These are phyloP conservation scores for Myxozyma mucilagina DNA, from an alignment of 805 yeast species.

Conservation along the genomic window DNA sequence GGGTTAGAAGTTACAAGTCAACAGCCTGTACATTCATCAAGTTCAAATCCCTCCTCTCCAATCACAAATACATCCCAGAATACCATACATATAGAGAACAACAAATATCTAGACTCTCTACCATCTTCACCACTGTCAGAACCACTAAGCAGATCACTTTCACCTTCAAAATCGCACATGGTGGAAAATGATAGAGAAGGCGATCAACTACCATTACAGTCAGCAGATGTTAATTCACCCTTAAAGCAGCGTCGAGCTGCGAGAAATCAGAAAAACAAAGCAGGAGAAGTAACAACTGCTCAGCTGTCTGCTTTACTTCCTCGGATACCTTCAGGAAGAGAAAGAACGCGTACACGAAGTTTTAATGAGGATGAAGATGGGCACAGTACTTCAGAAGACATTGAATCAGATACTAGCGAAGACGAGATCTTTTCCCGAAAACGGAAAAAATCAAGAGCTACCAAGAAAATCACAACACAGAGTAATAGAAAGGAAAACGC, in stretches of 20 bases:
- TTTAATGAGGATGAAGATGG: not conserved
- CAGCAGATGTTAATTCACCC: not conserved
- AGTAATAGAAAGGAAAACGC: not conserved
- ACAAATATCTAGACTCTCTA: not conserved
- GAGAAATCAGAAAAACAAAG: not conserved
- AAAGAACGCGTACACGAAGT: constrained; percentile 3
- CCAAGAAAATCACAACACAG: not conserved
- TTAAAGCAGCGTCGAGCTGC: not conserved
- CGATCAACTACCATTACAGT: not conserved
- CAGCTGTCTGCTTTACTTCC: constrained; percentile 22
- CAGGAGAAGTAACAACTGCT: constrained; percentile 11
- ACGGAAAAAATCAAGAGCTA: not conserved
- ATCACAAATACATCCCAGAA: not conserved
- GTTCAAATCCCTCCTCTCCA: not conserved
- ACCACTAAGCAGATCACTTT: not conserved
- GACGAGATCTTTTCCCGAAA: not conserved
- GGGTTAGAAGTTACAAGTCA: constrained; percentile 7
- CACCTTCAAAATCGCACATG: constrained; percentile 4
- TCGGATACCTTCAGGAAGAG: constrained; percentile 2
- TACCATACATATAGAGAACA: not conserved
- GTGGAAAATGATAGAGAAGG: not conserved
- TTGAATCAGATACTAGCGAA: constrained; percentile 2
- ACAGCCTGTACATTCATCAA: not conserved
- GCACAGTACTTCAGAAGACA: not conserved
- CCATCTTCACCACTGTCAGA: constrained; percentile 7